These are phyloP conservation scores for Aspergillus carbonarius DNA, from an alignment of 2,329 filamentous ascomycete genomes.

Conservation along the genomic window DNA sequence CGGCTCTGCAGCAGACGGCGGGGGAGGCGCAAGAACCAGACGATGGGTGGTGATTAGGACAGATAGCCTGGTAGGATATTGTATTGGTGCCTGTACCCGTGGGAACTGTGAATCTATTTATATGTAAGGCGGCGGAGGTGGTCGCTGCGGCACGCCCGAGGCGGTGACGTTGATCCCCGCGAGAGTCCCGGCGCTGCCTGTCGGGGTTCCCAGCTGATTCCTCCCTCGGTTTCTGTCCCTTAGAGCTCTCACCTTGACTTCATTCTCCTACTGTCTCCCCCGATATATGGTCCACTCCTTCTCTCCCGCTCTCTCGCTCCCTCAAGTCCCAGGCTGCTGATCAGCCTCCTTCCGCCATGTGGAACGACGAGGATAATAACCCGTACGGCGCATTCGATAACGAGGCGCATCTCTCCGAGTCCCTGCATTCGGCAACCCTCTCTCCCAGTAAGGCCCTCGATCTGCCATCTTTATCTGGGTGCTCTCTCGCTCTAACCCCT, in stretches of 20 bases:
- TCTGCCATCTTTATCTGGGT: background rate
- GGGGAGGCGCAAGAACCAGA: background rate
- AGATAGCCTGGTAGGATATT: background rate
- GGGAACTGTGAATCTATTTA: background rate
- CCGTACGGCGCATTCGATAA: constrained; percentile 94
- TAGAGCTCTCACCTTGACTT: background rate
- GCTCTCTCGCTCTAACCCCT: constrained; percentile 11
- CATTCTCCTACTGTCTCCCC: background rate
- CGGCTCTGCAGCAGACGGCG: background rate
- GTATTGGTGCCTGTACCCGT: too few relatives aligned
- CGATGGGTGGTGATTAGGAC: background rate
- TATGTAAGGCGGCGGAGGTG: background rate
- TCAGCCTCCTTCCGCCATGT: constrained; percentile 61
- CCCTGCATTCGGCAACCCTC: constrained; percentile 58
- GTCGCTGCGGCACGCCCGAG: constrained; percentile 1
- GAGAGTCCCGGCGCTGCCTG: constrained; percentile 1
- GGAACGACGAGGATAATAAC: constrained; percentile 99
- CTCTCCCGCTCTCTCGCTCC: background rate
- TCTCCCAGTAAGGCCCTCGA: constrained; percentile 51
- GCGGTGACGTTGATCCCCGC: constrained; percentile 10
- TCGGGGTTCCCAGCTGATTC: background rate
- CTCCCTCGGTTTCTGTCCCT: background rate
- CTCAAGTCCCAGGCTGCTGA: constrained; percentile 17
- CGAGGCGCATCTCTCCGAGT: constrained; percentile 72
- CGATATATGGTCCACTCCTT: background rate